A percentile compares a stretch with the other conserved stretches of the same genome.
phyloP scores from a whole-genome alignment of 257 asterid genomes.

The Plantago ovata region DNA sequence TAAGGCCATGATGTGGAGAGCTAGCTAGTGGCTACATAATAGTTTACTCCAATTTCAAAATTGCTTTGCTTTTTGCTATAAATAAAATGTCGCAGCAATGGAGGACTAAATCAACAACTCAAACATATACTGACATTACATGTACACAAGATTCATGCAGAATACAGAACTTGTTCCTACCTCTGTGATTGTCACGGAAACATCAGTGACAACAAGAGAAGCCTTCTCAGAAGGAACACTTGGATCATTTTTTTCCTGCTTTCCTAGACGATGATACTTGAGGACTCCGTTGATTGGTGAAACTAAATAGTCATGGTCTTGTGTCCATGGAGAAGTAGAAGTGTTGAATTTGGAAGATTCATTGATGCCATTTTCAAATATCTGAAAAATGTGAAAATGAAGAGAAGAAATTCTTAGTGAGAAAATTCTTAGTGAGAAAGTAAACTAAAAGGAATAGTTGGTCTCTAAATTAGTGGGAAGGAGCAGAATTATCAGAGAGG shows the following conservation, averaged over 20 bases:
- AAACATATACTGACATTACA: slow-evolving; percentile 8
- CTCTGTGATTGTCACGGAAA: slow-evolving; percentile 86
- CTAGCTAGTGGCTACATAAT: slow-evolving; percentile 7
- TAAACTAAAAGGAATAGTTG: slow-evolving; percentile 13
- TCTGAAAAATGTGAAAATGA: slow-evolving; percentile 33
- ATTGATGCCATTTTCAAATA: slow-evolving; percentile 88
- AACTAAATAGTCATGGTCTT: slow-evolving; percentile 66
- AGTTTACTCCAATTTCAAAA: slow-evolving; percentile 10
- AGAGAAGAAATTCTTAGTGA: slow-evolving; percentile 13
- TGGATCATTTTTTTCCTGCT: slow-evolving; percentile 82
- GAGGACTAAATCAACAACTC: slow-evolving; percentile 16
- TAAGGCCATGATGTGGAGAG: neutral
- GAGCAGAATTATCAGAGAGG: slow-evolving; percentile 4
- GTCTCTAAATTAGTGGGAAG: slow-evolving; percentile 5
- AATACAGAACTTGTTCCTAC: slow-evolving; percentile 29
- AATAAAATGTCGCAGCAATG: slow-evolving; percentile 15
- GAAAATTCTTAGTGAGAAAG: slow-evolving; percentile 12
- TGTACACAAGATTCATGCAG: slow-evolving; percentile 9
- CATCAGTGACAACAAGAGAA: slow-evolving; percentile 70
- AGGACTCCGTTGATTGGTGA: slow-evolving; percentile 94
- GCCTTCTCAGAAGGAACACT: slow-evolving; percentile 86
- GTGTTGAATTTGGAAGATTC: slow-evolving; percentile 51
- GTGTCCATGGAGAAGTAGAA: slow-evolving; percentile 59
- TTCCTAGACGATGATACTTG: slow-evolving; percentile 93
- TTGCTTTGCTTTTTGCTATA: slow-evolving; percentile 18